Conservation (phyloP, 192 early-diverging fungal species). For the Gonapodya prolifera region DNA sequence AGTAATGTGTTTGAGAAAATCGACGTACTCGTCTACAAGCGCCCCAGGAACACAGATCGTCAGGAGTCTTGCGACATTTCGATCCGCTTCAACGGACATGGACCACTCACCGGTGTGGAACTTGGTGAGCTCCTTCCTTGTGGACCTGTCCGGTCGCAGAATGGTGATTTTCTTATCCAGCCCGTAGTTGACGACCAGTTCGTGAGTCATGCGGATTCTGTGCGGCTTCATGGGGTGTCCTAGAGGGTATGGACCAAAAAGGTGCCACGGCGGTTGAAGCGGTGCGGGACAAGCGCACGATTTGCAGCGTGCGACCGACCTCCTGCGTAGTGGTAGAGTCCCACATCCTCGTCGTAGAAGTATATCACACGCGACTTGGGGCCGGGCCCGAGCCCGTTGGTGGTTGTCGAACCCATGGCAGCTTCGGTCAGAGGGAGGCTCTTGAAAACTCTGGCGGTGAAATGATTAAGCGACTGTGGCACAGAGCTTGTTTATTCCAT, state of each 20-base stretch:
- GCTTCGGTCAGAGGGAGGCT: background rate
- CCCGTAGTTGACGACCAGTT: slow-evolving; percentile 82
- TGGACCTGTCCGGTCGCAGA: slow-evolving; percentile 63
- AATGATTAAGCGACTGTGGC: background rate
- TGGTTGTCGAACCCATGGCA: background rate
- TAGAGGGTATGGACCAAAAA: slow-evolving; percentile 17
- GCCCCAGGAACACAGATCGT: background rate
- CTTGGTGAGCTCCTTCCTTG: slow-evolving; percentile 75
- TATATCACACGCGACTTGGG: slow-evolving; percentile 30
- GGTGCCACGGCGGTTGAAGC: no score
- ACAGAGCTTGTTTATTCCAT: background rate
- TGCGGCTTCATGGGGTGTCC: slow-evolving; percentile 99
- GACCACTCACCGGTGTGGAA: slow-evolving; percentile 53
- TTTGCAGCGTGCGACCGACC: background rate
- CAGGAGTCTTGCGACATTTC: background rate
- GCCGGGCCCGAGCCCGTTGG: background rate
- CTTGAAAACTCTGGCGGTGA: background rate
- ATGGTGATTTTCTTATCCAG: slow-evolving; percentile 85
- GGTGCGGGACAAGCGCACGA: background rate
- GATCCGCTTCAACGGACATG: background rate
- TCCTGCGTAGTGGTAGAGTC: slow-evolving; percentile 73
- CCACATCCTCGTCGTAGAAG: slow-evolving; percentile 48
- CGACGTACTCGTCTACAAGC: slow-evolving; percentile 67
- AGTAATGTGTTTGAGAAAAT: slow-evolving; percentile 66
- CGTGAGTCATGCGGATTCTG: slow-evolving; percentile 85